Evolutionary conservation across 768 basidiomycete genomes (phyloP).

Genomic region (Grammothele lineata): DNA sequence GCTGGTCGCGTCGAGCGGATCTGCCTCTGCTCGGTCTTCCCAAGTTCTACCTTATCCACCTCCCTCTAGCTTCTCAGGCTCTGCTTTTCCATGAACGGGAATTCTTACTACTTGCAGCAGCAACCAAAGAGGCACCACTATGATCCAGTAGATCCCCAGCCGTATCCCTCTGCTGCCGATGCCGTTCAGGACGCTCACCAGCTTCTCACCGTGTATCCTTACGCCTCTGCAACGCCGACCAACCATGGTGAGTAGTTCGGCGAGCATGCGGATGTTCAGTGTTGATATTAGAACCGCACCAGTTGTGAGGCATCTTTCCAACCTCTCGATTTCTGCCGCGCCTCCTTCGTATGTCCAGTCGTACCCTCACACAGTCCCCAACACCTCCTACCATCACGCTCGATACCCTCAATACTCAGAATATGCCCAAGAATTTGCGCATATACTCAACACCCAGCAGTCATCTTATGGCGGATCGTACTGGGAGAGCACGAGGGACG

Average conservation of each 20-base stretch:
- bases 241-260: slow-evolving; percentile 55
- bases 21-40: too few species aligned
- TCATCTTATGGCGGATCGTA: slow-evolving; percentile 47
- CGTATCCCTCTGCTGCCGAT: slow-evolving; percentile 30
- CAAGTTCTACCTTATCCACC: too few species aligned
- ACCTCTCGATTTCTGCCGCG: slow-evolving; percentile 52
- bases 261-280: too few species aligned
- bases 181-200: slow-evolving; percentile 66
- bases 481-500: slow-evolving; percentile 61
- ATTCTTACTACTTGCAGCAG: not conserved
- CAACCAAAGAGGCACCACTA: not conserved
- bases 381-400: slow-evolving; percentile 30
- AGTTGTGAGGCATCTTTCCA: slow-evolving; percentile 67
- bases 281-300: too few species aligned
- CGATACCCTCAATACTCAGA: slow-evolving; percentile 58
- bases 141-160: slow-evolving; percentile 1
- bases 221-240: slow-evolving; percentile 74
- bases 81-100: slow-evolving; percentile 4
- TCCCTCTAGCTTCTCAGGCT: not conserved
- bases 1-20: too few species aligned
- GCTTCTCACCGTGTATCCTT: slow-evolving; percentile 64
- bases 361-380: slow-evolving; percentile 30
- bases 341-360: slow-evolving; percentile 65
- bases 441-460: slow-evolving; percentile 46
- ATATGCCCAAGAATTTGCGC: slow-evolving; percentile 58